Percentiles rank a stretch among this genome's conserved stretches.
Evolutionary conservation across 768 basidiomycete species (phyloP).

Genomic region (Agrocybe pediades): DNA sequence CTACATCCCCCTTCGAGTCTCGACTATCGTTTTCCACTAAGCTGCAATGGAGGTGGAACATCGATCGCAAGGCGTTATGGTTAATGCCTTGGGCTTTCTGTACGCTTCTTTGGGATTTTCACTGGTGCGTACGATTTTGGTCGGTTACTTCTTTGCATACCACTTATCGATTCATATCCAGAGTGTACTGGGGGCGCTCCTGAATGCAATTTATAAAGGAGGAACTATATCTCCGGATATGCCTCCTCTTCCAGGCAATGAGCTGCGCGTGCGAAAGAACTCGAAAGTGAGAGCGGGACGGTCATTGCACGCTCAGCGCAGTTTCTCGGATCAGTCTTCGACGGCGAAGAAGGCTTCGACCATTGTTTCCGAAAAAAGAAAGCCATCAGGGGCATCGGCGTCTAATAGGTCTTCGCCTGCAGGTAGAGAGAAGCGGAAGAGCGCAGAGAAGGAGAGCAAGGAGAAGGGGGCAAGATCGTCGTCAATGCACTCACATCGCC

Average conservation of each 20-base stretch:
- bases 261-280: background rate
- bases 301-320: constrained; percentile 8
- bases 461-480: constrained; percentile 6
- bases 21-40: background rate
- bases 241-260: constrained; percentile 9
- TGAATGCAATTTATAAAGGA: constrained; percentile 18
- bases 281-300: background rate
- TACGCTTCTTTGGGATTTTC: constrained; percentile 35
- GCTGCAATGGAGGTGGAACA: constrained; percentile 12
- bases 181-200: constrained; percentile 35
- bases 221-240: constrained; percentile 5
- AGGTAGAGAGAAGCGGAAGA: background rate
- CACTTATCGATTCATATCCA: constrained; percentile 9
- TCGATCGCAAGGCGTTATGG: constrained; percentile 24
- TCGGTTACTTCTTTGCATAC: background rate
- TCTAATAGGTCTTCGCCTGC: background rate
- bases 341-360: background rate
- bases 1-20: too few species aligned
- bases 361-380: background rate
- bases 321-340: constrained; percentile 12
- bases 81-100: constrained; percentile 32
- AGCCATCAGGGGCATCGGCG: background rate
- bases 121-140: constrained; percentile 28
- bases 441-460: background rate
- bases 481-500: constrained; percentile 15